These are phyloP conservation scores for Diplodia scrobiculata DNA, from an alignment of 2,329 filamentous ascomycete genomes.

Conservation along the genomic window DNA sequence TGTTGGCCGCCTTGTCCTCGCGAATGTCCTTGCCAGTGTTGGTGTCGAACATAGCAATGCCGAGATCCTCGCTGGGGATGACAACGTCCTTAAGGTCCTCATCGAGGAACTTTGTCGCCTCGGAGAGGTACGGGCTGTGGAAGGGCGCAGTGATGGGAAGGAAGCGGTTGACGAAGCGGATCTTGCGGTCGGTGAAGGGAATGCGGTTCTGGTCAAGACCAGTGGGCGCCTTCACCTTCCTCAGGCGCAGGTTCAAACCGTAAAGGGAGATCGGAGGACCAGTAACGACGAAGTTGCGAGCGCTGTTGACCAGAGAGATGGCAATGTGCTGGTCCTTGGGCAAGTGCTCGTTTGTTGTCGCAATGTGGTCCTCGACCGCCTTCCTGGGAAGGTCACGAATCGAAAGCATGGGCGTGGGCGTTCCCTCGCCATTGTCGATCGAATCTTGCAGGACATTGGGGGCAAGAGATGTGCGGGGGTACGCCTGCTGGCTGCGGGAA, in stretches of 20 bases:
- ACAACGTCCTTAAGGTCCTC: constrained; percentile 82
- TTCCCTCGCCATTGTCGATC: constrained; percentile 89
- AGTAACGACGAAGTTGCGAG: constrained; percentile 93
- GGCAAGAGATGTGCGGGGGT: constrained; percentile 89
- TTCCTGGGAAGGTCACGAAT: constrained; percentile 87
- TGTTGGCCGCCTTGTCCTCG: constrained; percentile 66
- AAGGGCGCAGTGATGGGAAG: constrained; percentile 96
- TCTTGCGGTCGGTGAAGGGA: constrained; percentile 91
- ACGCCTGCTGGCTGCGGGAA: constrained; percentile 93
- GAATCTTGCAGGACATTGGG: constrained; percentile 91
- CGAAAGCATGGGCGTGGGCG: constrained; percentile 94
- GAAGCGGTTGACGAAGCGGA: constrained; percentile 96
- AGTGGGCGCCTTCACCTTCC: constrained; percentile 97
- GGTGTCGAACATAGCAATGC: constrained; percentile 86
- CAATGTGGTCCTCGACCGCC: constrained; percentile 93
- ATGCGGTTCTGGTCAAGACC: constrained; percentile 93
- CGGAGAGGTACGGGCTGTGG: constrained; percentile 89
- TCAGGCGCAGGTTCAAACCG: constrained; percentile 89
- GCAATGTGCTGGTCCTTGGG: constrained; percentile 89
- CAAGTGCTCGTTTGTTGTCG: constrained; percentile 94
- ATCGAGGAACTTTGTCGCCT: constrained; percentile 79
- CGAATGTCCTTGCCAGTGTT: constrained; percentile 85
- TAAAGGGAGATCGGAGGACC: constrained; percentile 95
- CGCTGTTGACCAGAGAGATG: constrained; percentile 95
- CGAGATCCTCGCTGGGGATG: constrained; percentile 72